These are phyloP conservation scores for Suhomyces kunorum DNA, from an alignment of 1,139 yeast genomes.

Conservation along the genomic window DNA sequence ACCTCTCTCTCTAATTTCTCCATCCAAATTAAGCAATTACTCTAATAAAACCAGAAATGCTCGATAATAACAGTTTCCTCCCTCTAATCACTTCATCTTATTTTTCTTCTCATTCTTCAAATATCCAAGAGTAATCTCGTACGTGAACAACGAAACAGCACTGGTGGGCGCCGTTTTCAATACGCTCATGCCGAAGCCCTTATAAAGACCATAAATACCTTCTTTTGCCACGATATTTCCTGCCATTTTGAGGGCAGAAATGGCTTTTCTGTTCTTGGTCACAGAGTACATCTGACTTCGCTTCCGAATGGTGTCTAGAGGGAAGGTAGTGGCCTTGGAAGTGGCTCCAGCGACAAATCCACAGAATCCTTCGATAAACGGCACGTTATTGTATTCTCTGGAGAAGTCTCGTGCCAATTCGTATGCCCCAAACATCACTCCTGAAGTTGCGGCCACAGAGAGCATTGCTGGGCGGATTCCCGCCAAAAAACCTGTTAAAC, in stretches of 20 bases:
- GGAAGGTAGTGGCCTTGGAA: constrained; percentile 76
- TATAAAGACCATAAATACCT: constrained; percentile 69
- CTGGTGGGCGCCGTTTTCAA: constrained; percentile 82
- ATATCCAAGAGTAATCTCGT: constrained; percentile 46
- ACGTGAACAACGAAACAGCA: constrained; percentile 72
- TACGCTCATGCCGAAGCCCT: constrained; percentile 69
- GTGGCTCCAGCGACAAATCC: constrained; percentile 78
- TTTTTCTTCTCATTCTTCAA: background rate
- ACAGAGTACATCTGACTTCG: constrained; percentile 66
- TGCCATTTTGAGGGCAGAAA: constrained; percentile 26
- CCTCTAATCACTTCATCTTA: no score
- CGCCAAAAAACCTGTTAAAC: constrained; percentile 57
- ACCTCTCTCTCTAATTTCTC: no score
- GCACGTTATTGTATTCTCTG: constrained; percentile 29
- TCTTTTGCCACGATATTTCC: constrained; percentile 50
- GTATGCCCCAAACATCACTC: constrained; percentile 69
- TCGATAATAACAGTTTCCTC: background rate
- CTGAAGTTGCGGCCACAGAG: constrained; percentile 66
- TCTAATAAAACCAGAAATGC: no score
- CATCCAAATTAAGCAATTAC: no score
- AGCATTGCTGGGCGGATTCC: constrained; percentile 66
- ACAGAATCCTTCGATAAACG: constrained; percentile 61
- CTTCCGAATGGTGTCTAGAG: constrained; percentile 80
- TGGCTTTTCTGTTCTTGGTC: constrained; percentile 12
- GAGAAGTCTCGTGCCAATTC: constrained; percentile 45